These are phyloP conservation scores for Lactarius psammicola DNA, from an alignment of 768 basidiomycete genomes.

Conservation along the genomic window DNA sequence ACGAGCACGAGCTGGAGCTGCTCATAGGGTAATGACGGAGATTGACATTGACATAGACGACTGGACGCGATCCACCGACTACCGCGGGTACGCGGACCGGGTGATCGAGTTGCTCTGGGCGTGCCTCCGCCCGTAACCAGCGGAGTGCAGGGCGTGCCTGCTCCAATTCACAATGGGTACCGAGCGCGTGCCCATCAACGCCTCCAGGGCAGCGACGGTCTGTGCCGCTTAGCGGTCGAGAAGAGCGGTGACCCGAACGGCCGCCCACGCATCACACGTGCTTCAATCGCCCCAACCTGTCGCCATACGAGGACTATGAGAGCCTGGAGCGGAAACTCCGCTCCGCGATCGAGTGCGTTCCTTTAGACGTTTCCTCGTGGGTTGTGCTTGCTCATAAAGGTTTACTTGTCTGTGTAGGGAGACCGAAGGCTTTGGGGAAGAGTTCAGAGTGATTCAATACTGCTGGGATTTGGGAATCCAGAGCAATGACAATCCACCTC, in stretches of 20 bases:
- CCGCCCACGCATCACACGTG: conserved; percentile 89
- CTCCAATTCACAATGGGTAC: conserved; percentile 91
- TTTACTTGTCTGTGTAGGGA: conserved; percentile 50
- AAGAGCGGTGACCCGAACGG: conserved; percentile 89
- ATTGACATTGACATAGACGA: conserved; percentile 70
- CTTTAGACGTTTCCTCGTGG: conserved; percentile 11
- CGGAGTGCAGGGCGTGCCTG: conserved; percentile 82
- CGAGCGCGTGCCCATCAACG: conserved; percentile 84
- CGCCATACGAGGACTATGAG: too few relatives aligned
- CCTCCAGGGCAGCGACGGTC: conserved; percentile 90
- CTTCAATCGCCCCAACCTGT: conserved; percentile 86
- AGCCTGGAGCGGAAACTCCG: conserved; percentile 82
- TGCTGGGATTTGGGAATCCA: too few relatives aligned
- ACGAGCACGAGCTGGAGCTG: conserved; percentile 82
- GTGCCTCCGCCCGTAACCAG: conserved; percentile 84
- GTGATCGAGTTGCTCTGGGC: conserved; percentile 98
- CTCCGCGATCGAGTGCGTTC: conserved; percentile 75
- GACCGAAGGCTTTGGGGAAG: conserved; percentile 67
- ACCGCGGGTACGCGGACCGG: conserved; percentile 81
- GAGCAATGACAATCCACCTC: too few relatives aligned
- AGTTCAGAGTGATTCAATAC: conserved; percentile 20
- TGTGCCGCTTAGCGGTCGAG: conserved; percentile 90
- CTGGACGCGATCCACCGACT: conserved; percentile 93
- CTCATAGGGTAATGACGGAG: conserved; percentile 80
- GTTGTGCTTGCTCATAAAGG: background rate